phyloP scores from a whole-genome alignment of 306 rosid species.

The Betula pendula region DNA sequence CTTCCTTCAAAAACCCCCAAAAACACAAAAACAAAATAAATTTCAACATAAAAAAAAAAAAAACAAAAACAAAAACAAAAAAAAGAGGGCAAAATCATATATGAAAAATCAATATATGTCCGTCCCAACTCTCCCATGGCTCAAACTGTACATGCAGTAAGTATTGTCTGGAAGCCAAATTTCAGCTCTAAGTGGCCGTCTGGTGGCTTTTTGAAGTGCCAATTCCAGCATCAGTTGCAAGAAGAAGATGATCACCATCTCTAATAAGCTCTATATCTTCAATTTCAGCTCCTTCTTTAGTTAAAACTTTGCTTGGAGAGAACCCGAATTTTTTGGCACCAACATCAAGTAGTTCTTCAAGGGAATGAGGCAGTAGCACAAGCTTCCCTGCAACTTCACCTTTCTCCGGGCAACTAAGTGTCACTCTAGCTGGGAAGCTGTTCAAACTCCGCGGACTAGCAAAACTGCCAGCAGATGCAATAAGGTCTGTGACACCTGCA shows the following conservation, averaged over 20 bases:
- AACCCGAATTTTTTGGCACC: slow-evolving; percentile 58
- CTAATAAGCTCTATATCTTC: slow-evolving; percentile 57
- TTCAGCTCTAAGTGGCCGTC: background rate
- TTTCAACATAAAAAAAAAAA: too few species aligned
- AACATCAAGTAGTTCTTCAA: slow-evolving; percentile 49
- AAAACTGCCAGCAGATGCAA: slow-evolving; percentile 16
- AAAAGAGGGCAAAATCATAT: background rate
- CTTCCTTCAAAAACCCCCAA: too few species aligned
- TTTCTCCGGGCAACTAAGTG: slow-evolving; percentile 54
- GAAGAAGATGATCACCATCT: slow-evolving; percentile 66
- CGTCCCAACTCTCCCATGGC: background rate
- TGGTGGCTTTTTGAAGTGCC: background rate
- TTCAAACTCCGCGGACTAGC: background rate
- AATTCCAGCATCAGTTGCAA: slow-evolving; percentile 26
- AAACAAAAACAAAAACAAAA: too few species aligned
- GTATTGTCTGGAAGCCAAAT: background rate
- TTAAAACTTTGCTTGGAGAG: slow-evolving; percentile 46
- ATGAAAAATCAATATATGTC: too few species aligned
- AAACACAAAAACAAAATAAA: too few species aligned
- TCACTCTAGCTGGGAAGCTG: slow-evolving; percentile 42
- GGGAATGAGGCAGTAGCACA: slow-evolving; percentile 49
- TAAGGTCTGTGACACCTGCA: slow-evolving; percentile 37
- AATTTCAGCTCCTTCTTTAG: slow-evolving; percentile 55
- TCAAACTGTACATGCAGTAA: background rate
- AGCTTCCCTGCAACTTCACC: slow-evolving; percentile 48